Evolutionary conservation across 106 monocot species (phyloP).

Genomic region (Cymbidium sinense): DNA sequence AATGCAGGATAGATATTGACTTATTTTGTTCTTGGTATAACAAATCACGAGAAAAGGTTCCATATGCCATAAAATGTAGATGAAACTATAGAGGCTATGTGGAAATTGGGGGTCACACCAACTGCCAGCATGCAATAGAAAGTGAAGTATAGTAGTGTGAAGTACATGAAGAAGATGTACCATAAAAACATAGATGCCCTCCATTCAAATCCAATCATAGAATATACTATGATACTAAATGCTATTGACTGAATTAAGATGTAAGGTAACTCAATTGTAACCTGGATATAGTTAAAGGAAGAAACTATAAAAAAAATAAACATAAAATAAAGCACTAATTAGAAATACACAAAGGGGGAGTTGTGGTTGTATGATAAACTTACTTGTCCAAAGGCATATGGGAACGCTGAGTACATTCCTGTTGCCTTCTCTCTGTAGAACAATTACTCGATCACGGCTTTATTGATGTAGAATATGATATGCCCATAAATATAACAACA

Average conservation of each 20-base stretch:
- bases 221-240: slow-evolving; percentile 38
- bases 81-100: slow-evolving; percentile 34
- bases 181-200: slow-evolving; percentile 40
- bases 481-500: slow-evolving; percentile 31
- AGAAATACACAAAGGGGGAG: not conserved
- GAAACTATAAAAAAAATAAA: not conserved
- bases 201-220: slow-evolving; percentile 55
- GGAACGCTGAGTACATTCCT: slow-evolving; percentile 68
- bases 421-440: slow-evolving; percentile 63
- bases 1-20: not conserved
- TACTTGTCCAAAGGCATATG: slow-evolving; percentile 77
- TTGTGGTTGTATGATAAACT: not conserved
- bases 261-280: slow-evolving; percentile 47
- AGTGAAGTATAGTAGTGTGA: slow-evolving; percentile 51
- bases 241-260: slow-evolving; percentile 32
- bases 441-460: slow-evolving; percentile 52
- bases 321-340: not conserved
- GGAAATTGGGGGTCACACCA: slow-evolving; percentile 34
- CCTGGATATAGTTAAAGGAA: slow-evolving; percentile 40
- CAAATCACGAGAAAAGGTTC: slow-evolving; percentile 49
- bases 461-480: slow-evolving; percentile 16
- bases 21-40: slow-evolving; percentile 33
- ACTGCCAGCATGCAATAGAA: slow-evolving; percentile 45
- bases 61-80: slow-evolving; percentile 39
- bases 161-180: slow-evolving; percentile 46